These are phyloP conservation scores for Gracilaria gracilis DNA, from an alignment of 23 red algal species.

Conservation along the genomic window DNA sequence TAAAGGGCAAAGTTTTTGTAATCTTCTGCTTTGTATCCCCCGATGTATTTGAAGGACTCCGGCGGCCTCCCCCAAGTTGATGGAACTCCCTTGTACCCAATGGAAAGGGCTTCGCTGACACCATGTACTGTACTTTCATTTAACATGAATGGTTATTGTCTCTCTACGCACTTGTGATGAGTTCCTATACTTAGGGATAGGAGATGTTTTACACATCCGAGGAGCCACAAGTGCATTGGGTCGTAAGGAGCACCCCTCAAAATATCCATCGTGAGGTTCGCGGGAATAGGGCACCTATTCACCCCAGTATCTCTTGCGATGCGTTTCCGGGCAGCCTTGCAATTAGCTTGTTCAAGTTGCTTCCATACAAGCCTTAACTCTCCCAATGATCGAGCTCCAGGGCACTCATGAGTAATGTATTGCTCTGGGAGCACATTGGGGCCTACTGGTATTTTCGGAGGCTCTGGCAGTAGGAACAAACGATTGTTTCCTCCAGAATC, in stretches of 20 bases:
- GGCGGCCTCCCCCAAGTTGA: slow-evolving; percentile 1
- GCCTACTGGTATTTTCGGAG: no score
- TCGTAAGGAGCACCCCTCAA: not conserved
- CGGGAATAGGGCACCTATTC: not conserved
- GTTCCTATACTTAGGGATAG: not conserved
- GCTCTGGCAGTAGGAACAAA: not conserved
- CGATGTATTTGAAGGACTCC: slow-evolving; percentile 19
- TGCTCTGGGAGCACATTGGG: not conserved
- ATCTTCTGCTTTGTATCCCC: slow-evolving; percentile 12
- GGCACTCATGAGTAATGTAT: not conserved
- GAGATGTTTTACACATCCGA: slow-evolving; percentile 28
- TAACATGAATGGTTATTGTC: no score
- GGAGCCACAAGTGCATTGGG: slow-evolving; percentile 19
- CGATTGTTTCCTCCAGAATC: not conserved
- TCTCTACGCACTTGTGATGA: slow-evolving; percentile 11
- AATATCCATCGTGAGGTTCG: not conserved
- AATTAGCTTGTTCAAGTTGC: not conserved
- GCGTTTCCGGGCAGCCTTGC: not conserved
- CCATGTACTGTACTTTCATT: not conserved
- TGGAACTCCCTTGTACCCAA: not conserved
- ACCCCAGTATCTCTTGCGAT: not conserved
- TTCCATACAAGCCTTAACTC: not conserved
- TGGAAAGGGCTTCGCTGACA: not conserved
- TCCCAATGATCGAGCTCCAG: not conserved
- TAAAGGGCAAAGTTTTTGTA: not conserved